These are phyloP conservation scores for Butyriboletus loyo DNA, from an alignment of 768 basidiomycete genomes.

Conservation along the genomic window DNA sequence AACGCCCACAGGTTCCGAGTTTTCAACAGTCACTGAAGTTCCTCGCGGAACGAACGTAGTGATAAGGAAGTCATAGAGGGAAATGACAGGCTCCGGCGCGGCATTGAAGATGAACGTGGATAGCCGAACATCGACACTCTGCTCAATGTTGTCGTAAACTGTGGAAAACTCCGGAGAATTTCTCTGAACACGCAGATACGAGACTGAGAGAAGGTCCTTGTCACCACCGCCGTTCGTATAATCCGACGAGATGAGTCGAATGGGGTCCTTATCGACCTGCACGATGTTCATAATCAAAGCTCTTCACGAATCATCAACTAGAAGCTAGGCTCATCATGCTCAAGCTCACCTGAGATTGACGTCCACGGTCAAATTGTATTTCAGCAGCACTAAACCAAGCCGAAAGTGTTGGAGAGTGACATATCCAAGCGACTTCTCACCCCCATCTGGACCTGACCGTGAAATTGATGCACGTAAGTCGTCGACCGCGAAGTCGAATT, in stretches of 20 bases:
- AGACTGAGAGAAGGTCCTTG: constrained; percentile 71
- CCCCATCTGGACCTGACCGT: constrained; percentile 57
- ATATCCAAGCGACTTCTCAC: constrained; percentile 75
- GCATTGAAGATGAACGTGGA: constrained; percentile 89
- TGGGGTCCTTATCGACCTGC: constrained; percentile 49
- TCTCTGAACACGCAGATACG: constrained; percentile 77
- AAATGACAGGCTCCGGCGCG: constrained; percentile 86
- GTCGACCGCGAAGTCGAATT: constrained; percentile 86
- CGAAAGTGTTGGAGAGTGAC: constrained; percentile 77
- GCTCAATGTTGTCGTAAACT: constrained; percentile 80
- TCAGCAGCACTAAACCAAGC: constrained; percentile 68
- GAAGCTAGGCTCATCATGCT: neutral
- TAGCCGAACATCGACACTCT: constrained; percentile 80
- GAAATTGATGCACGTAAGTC: constrained; percentile 75
- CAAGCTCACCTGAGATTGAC: constrained; percentile 65
- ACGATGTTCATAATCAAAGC: constrained; percentile 75
- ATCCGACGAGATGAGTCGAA: constrained; percentile 66
- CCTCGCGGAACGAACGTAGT: constrained; percentile 78
- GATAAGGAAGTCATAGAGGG: constrained; percentile 96
- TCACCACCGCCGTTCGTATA: constrained; percentile 39
- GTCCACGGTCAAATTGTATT: constrained; percentile 85
- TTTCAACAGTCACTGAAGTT: constrained; percentile 6
- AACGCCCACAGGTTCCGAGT: constrained; percentile 6
- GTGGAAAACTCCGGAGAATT: constrained; percentile 83
- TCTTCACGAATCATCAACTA: constrained; percentile 36